Base-by-base conservation (phyloP, 2,329 filamentous ascomycete genomes). In the Aspergillus chevalieri region DNA sequence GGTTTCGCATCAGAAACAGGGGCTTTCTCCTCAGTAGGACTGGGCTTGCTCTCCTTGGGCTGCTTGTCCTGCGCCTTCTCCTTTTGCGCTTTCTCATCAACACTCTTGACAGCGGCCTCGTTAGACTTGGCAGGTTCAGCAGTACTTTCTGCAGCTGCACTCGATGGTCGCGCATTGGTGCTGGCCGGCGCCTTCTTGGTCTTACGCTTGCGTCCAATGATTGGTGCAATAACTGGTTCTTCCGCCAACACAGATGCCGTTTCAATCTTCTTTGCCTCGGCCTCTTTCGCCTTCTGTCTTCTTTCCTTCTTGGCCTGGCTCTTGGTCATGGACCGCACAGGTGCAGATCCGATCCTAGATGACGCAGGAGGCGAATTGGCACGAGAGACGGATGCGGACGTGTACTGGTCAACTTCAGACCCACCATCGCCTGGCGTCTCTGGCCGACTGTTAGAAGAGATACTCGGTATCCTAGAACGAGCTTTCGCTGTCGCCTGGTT, bases 141-240 rank as follows among this genome's bases (percentile, higher is more conserved):
- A 3, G 36, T 14, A 41, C 30, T 48, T n/a, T 59, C 51, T 6
- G 56, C 48, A 2, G 51, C 28, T 10, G 48, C 38, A 19, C 46
- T 48, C 2, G 53, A 43, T 2, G 52, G 48, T 15, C 63, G 65
- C 19, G 58, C 50, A 12, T 57, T 59, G 38, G 48, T 55, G 38
- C 50, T 55, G 7, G 62, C 53, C 6, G 68, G 64, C 4, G 73
- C 62, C 53, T 76, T 76, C 64, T 75, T 77, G 21, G 74, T 72
- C 56, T 78, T 85, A 60, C 83, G 82, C 67, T 84, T 84, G 39
- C 82, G 73, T 19, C 80, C 80, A 50, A 84, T 67, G 41, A 85
- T 84, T 0, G 82, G 82, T 42, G 80, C 82, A 56, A 81, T 78
- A 4, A 79, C 72, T 22, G 72, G 65, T 54, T 82, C 80, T 53